Base-by-base conservation (phyloP, 75 land plant species). In the Adiantum capillusveneris region DNA sequence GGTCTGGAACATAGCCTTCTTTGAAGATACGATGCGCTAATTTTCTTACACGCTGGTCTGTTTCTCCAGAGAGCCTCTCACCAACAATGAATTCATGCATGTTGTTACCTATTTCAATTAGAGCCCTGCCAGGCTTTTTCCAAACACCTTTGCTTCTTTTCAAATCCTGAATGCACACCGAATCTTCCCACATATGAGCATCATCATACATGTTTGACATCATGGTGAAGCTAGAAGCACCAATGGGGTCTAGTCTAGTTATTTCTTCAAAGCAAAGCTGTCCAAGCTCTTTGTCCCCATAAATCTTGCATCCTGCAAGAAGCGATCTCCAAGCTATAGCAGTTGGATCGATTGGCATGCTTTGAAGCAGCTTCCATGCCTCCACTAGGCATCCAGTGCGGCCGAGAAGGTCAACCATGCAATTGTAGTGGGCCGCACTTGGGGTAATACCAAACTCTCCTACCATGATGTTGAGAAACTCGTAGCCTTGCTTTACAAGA, bases 331-430 rank as follows among this genome's bases (percentile, higher is more conserved):
- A 79, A 0, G 72, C 76, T 36, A 68, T 50, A 5, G 59, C 31
- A 31, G 58, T 57, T 3, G 82, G 82, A 46, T 73, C 65, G 11
- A 86, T 48, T 16, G 83, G 74, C 90, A 86, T 86, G 3, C 43
- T 62, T 19, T 14, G 29, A 0, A 83, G 66, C 56, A 82, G 72
- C 21, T 71, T 52, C 30, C 69, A 70, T 1, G 90, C 86, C 59
- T 74, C 64, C 9, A 71, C 30, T 53, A 80, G 11, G 30, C 51
- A 60, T 12, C 90, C 83, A 22, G 78, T 74, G 29, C 90, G 85
- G 16, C 76, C 75, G 31, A 86, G 83, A 53, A 86, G 79, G 59
- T 82, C 90, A 29, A 86, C 83, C 48, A 86, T 58, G 61, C 80
- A 77, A 31, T 77, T 68, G 69, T 71, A 77, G 67, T 86, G 90